Evolutionary conservation across 2,329 filamentous ascomycete species (phyloP), one percentile per base, ranked within the genome.

Genomic region (Fusarium nelsonii): DNA sequence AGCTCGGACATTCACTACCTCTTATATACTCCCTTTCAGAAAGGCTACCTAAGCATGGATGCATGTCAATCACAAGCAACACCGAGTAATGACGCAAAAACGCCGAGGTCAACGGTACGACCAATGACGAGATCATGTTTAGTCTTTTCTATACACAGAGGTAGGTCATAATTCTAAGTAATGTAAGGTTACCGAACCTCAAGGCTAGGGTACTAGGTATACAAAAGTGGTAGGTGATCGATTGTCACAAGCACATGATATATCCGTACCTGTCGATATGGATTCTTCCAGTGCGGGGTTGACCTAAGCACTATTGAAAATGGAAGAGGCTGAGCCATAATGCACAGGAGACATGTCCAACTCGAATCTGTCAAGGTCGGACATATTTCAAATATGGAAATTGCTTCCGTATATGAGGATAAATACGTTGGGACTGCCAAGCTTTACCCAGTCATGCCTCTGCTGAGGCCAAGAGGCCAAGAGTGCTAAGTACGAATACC

Each of bases 41-140:
- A 45, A 54, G 56, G 45, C 56, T 33, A 30, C 30, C 30, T 9
- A 30, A 9, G 30, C 8, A 30, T 30, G 30, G 30, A 8, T 16
- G 33, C 11, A 34, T 48, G 39, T 64, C 26, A 44, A 63, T 69
- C 66, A 69, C 66, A 67, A 67, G 66, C 66, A 69, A 69, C 32
- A 36, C 60, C 66, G 51, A 69, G 59, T 20, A 49, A 46, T 36
- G 51, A 49, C 46, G 36, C 55, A 50, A 33, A 23, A 41, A 48
- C 65, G 62, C 66, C 66, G 66, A 70, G 66, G 66, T 63, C 57
- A 33, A 69, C 28, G 11, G 12, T 9, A 41, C 33, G 50, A 28
- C 34, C 45, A 65, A 68, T 48, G 33, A 3, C 20, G 58, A 23
- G 37, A 20, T 37, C 40, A 40, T 28, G 23, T 65, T 55, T 39